Evolutionary conservation across 108 stramenopile genomes (phyloP).

Genomic region (Nitzschia sp.): DNA sequence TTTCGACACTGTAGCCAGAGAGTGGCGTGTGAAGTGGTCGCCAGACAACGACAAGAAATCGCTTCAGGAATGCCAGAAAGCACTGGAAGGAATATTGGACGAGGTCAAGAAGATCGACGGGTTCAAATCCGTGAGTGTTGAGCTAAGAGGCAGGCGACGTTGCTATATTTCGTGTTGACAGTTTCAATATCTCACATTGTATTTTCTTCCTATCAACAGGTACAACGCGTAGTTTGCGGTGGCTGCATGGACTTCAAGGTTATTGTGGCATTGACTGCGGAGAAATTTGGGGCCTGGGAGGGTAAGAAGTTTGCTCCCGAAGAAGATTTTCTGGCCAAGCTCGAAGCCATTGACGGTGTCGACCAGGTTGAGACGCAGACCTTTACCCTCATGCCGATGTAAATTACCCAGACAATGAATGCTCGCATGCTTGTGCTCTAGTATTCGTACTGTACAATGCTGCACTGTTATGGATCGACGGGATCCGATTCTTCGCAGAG

Average conservation of each 20-base stretch:
- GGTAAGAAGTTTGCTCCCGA: constrained; percentile 55
- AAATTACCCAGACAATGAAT: too few relatives aligned
- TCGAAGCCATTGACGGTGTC: constrained; percentile 85
- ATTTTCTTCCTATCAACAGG: too few relatives aligned
- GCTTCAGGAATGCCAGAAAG: constrained; percentile 63
- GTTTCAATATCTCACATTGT: too few relatives aligned
- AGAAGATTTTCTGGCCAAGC: constrained; percentile 65
- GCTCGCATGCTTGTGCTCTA: too few relatives aligned
- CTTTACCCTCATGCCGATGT: constrained; percentile 72
- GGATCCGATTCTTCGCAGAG: too few relatives aligned
- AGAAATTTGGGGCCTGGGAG: constrained; percentile 64
- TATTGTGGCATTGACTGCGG: constrained; percentile 38
- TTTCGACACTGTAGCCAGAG: constrained; percentile 72
- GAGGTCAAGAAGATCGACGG: constrained; percentile 62
- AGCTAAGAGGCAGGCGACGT: too few relatives aligned
- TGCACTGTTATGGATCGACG: too few relatives aligned
- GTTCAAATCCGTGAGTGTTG: constrained; percentile 18
- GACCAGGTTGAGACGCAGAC: constrained; percentile 90
- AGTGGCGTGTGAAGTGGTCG: constrained; percentile 84
- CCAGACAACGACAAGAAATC: constrained; percentile 60
- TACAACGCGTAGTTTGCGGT: constrained; percentile 77
- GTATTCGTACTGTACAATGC: too few relatives aligned
- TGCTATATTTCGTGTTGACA: too few relatives aligned
- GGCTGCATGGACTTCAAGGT: constrained; percentile 54
- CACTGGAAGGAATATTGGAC: constrained; percentile 52